Evolutionary conservation across 2,329 filamentous ascomycete species (phyloP), one percentile per base, ranked within the genome.

Genomic region (Ophiocordyceps sinensis): DNA sequence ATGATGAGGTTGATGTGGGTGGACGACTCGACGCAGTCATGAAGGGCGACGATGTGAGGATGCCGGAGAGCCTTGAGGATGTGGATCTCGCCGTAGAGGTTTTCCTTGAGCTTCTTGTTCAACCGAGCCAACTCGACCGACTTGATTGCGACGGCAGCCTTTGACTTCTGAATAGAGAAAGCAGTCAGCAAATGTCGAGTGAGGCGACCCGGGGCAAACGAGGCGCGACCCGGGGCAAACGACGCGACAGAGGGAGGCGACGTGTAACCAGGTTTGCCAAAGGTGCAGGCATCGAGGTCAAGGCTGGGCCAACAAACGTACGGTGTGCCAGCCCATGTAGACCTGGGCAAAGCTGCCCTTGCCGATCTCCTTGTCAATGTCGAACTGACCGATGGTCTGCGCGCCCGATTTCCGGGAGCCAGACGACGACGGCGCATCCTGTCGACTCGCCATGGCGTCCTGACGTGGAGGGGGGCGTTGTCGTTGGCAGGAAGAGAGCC

Each of bases 341-440:
- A 98, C 91, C 51, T 87, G 87, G 49, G 91, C 91, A 68, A 96
- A 98, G 67, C 91, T 96, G 47, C 91, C 91, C 66, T 91, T 91
- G 48, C 91, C 91, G 59, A 96, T 95, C 66, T 95, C 85, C 51
- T 83, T 79, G 52, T 87, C 77, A 54, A 89, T 79, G 53, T 75
- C 74, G 63, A 93, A 95, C 55, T 82, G 78, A 50, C 87, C 85
- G 53, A 91, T 60, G 46, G 50, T 53, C 37, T 55, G 55, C 36
- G 58, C 52, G 47, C 54, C 53, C 45, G 55, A 55, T 51, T 49
- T 58, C 48, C 52, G 55, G 41, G 62, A 58, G 51, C 55, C 53
- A 7, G 39, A 36, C 39, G 53, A 55, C 47, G 62, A 56, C 50
- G 59, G 51, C 40, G 54, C 49, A 45, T 64, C 59, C 44, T 58